Conservation (phyloP, 129 eudicot genomes). For the sunflower (Helianthus annuus) region DNA sequence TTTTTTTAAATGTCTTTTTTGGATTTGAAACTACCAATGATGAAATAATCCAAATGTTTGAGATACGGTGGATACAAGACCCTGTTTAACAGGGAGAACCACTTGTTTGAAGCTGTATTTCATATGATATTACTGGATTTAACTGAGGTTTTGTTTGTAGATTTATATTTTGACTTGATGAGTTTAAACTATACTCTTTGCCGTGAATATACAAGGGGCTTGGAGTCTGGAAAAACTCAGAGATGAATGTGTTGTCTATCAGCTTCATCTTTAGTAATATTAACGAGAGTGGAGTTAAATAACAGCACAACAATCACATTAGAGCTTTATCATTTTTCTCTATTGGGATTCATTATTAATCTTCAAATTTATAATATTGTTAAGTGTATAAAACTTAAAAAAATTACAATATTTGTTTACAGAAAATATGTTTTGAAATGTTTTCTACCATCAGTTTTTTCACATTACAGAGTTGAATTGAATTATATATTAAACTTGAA, state of each 20-base stretch:
- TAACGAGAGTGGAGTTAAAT: slow-evolving; percentile 33
- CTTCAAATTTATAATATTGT: no score
- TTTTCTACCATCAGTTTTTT: no score
- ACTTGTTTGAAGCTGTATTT: slow-evolving; percentile 30
- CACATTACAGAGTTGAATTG: no score
- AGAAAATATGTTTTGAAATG: no score
- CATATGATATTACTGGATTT: slow-evolving; percentile 13
- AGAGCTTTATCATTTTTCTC: no score
- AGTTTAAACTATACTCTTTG: slow-evolving; percentile 21
- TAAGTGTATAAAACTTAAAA: no score
- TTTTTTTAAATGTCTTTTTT: neutral
- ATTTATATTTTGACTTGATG: neutral
- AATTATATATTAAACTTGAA: no score
- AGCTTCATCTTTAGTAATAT: slow-evolving; percentile 27
- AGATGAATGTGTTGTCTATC: slow-evolving; percentile 30
- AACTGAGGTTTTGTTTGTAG: neutral
- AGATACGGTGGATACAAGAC: slow-evolving; percentile 6
- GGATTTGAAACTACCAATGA: neutral
- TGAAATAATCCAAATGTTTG: slow-evolving; percentile 2
- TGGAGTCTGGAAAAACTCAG: slow-evolving; percentile 24
- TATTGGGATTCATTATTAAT: no score
- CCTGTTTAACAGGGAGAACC: slow-evolving; percentile 30
- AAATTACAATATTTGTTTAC: no score
- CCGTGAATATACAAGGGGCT: neutral
- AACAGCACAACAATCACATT: slow-evolving; percentile 13